These are phyloP conservation scores for Lonicera japonica DNA, from an alignment of 129 eudicot species.

Conservation along the genomic window DNA sequence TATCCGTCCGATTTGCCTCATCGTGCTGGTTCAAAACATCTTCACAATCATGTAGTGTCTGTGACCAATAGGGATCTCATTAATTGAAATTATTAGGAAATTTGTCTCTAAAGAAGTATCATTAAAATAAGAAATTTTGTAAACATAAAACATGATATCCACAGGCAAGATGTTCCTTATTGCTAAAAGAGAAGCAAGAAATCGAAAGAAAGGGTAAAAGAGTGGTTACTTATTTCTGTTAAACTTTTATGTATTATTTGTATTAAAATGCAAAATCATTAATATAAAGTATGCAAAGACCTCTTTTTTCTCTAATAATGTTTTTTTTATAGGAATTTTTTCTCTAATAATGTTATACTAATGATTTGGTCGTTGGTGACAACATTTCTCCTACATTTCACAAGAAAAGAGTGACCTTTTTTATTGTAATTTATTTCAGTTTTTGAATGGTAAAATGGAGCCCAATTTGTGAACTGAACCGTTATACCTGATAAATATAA, in stretches of 20 bases:
- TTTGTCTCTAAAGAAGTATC: neutral
- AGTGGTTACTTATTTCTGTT: too few relatives aligned
- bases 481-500: slow-evolving; percentile 93
- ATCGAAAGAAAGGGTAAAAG: neutral
- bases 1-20: slow-evolving; percentile 27
- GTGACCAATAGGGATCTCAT: slow-evolving; percentile 23
- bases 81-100: slow-evolving; percentile 1
- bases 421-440: too few relatives aligned
- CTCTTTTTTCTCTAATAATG: too few relatives aligned
- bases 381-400: too few relatives aligned
- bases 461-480: neutral
- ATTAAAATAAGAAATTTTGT: neutral
- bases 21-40: slow-evolving; percentile 38
- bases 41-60: slow-evolving; percentile 83
- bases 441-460: neutral
- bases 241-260: neutral
- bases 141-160: too few relatives aligned
- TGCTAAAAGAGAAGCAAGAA: too few relatives aligned
- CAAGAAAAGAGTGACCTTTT: too few relatives aligned
- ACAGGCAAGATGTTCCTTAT: neutral
- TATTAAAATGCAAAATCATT: neutral
- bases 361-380: too few relatives aligned
- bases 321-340: too few relatives aligned
- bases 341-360: too few relatives aligned
- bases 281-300: neutral